Evolutionary conservation across 1,284 basidiomycete species (phyloP), one percentile per base, ranked within the genome.

Genomic region (Coniferiporia sulphurascens): DNA sequence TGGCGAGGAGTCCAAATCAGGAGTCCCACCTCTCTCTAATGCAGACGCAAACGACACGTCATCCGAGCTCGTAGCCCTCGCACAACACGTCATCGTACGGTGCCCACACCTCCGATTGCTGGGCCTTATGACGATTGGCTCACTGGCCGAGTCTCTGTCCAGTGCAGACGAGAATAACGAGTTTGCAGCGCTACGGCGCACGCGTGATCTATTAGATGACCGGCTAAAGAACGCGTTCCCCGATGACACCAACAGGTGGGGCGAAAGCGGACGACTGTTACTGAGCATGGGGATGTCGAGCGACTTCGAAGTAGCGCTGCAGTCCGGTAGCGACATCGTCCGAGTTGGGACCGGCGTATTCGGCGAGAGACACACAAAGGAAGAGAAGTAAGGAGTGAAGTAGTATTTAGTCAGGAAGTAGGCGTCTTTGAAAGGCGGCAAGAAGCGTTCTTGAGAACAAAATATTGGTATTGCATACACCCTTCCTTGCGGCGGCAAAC

Each of bases 211-310:
- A 13, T 74, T 97, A 56, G 76, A 80, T 48, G 72, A 69, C 12
- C 69, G 74, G 34, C 69, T 91, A 53, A 64, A 64, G 34, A 63
- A 68, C 6, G 69, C 72, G 21, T 72, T 78, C 8, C 69, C 72
- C 1, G 63, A 67, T 9, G 64, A 63, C 27, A 27, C 27, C 9
- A 64, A 63, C 0, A 71, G 70, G 19, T 87, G 82, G 83, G 85
- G 85, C 7, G 73, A 76, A 51, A 75, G 78, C 38, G 75, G 85
- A 4, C 76, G 74, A 56, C 71, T 98, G 62, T 70, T 94, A 68
- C 72, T 99, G 69, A 96, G 93, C 68, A 98, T 98, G 95, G 96
- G 96, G 19, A 99, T 99, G 96, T 96, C 93, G 58, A 89, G 87
- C 59, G 96, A 99, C 68, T 97, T 96, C 70, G 91, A 89, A 68